These are phyloP conservation scores for Pseudonitzschia pungens DNA, from an alignment of 108 stramenopile genomes.

Conservation along the genomic window DNA sequence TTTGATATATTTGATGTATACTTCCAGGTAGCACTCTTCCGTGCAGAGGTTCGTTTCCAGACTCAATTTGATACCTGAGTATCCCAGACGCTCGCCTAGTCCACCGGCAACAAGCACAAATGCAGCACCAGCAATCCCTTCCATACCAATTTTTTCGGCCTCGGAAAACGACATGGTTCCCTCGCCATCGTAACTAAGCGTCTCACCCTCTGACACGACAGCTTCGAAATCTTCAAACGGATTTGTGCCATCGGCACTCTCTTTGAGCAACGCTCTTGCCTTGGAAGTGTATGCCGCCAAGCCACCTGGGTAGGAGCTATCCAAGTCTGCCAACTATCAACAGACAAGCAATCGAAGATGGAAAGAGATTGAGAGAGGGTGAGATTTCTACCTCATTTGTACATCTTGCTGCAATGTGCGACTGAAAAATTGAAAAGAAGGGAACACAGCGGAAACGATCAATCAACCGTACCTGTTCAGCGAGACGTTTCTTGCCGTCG, in stretches of 20 bases:
- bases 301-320: slow-evolving; percentile 93
- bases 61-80: slow-evolving; percentile 96
- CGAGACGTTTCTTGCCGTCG: slow-evolving; percentile 68
- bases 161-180: slow-evolving; percentile 80
- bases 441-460: neutral
- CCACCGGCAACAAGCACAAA: slow-evolving; percentile 95
- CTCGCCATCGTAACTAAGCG: slow-evolving; percentile 80
- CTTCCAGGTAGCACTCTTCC: slow-evolving; percentile 70
- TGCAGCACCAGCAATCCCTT: slow-evolving; percentile 55
- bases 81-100: slow-evolving; percentile 97
- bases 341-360: neutral
- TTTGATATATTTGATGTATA: slow-evolving; percentile 89
- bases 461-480: slow-evolving; percentile 66
- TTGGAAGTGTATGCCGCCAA: slow-evolving; percentile 87
- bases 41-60: slow-evolving; percentile 81
- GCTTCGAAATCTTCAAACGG: slow-evolving; percentile 95
- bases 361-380: neutral
- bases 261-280: slow-evolving; percentile 81
- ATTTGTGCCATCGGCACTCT: slow-evolving; percentile 87
- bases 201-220: slow-evolving; percentile 88
- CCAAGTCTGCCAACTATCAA: slow-evolving; percentile 79
- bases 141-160: slow-evolving; percentile 74
- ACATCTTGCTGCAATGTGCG: no score
- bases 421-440: neutral
- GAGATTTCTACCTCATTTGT: neutral